A percentile compares a stretch with the other conserved stretches of the same genome.
phyloP scores from a whole-genome alignment of 2,329 filamentous ascomycete species.

The Xylariaceae sp. region DNA sequence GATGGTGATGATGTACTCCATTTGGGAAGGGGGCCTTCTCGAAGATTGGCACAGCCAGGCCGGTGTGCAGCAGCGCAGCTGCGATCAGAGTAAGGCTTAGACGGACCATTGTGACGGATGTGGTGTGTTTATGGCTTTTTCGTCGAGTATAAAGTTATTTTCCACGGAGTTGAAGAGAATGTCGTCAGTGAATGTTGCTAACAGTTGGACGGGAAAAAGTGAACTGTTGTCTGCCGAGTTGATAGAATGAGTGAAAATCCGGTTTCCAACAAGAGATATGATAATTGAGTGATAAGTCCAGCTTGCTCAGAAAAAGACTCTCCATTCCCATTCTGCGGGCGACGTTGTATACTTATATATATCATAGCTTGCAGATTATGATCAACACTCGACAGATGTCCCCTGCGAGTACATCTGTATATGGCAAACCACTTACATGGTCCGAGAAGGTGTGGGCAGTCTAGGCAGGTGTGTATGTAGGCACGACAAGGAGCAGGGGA shows the following conservation, averaged over 20 bases:
- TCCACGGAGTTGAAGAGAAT: too few species aligned
- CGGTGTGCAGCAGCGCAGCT: conserved; percentile 11
- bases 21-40: conserved; percentile 8
- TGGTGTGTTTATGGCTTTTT: not conserved
- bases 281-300: conserved; percentile 5
- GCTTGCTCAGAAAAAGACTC: conserved; percentile 1
- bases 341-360: not conserved
- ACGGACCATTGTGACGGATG: conserved; percentile 11
- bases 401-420: not conserved
- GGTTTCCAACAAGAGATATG: conserved; percentile 4
- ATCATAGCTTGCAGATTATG: not conserved
- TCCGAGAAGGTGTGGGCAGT: not conserved
- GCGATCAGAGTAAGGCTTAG: conserved; percentile 11
- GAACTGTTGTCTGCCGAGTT: not conserved
- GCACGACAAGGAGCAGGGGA: not conserved
- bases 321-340: not conserved
- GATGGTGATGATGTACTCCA: not conserved
- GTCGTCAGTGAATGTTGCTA: too few species aligned
- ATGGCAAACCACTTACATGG: not conserved
- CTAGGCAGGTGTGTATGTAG: not conserved
- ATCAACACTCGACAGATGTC: not conserved
- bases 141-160: not conserved
- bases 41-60: conserved; percentile 8
- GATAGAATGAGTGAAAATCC: not conserved
- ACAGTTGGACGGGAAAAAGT: conserved; percentile 1